Evolutionary conservation across 176 grass and related monocot species (phyloP), one percentile per base, ranked within the genome.

Genomic region (Puya raimondii): DNA sequence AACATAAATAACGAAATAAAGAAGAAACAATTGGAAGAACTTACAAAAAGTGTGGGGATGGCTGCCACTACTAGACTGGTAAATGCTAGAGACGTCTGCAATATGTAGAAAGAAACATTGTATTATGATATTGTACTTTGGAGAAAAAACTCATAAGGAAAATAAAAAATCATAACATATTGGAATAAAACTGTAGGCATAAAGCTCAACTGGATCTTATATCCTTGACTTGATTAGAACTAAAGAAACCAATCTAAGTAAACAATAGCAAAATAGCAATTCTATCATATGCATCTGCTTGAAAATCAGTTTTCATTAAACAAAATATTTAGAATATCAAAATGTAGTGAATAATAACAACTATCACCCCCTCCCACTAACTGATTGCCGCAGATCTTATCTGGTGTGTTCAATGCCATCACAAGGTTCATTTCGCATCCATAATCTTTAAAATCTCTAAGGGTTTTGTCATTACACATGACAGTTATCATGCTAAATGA

Each of bases 21-120:
- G 21, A 21, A 9, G 16, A 61, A 61, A 61, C 21, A 20, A 61
- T 22, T 18, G 50, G 2, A 66, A 49, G 49, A 57, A 83, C 80
- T 88, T 86, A 88, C 85, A 8, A 86, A 57, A 66, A 86, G 70
- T 48, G 80, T 92, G 8, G 90, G 83, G 79, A 92, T 83, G 15
- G 85, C 85, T 71, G 75, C 85, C 22, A 64, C 79, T 47, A 92
- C 78, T 64, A 87, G 71, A 23, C 84, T 67, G 14, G 76, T 76
- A 81, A 95, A 95, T 67, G 87, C 87, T 14, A 90, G 66, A 15
- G 84, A 80, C 6, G 84, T 95, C 91, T 95, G 87, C 51, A 78
- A 47, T 63, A 72, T 11, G 64, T 18, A 74, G 12, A 48, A 70
- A 65, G 16, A 23, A 72, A 18, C 15, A 63, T 20, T 23, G 17